These are phyloP conservation scores for Ophiostoma novo-ulmi DNA, from an alignment of 2,329 filamentous ascomycete species.

Conservation along the genomic window DNA sequence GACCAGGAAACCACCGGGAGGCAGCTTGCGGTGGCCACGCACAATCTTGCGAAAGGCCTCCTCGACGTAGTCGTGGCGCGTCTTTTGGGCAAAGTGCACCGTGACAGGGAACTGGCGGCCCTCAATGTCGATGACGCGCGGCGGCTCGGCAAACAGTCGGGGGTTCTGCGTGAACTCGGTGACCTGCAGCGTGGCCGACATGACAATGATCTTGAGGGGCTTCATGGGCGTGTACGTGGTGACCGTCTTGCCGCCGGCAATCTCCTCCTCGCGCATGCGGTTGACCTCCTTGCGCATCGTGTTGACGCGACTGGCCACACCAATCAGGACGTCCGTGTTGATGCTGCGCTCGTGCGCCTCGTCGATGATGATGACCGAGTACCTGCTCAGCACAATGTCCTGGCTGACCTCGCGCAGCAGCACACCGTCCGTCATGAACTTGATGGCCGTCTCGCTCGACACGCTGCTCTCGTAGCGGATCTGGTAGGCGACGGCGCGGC, in stretches of 20 bases:
- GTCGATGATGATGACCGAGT: slow-evolving; percentile 90
- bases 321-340: slow-evolving; percentile 97
- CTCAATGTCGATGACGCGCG: slow-evolving; percentile 82
- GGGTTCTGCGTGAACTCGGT: slow-evolving; percentile 84
- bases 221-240: slow-evolving; percentile 49
- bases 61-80: slow-evolving; percentile 81
- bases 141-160: slow-evolving; percentile 69
- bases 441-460: slow-evolving; percentile 76
- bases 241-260: not conserved
- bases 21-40: slow-evolving; percentile 82
- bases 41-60: slow-evolving; percentile 85
- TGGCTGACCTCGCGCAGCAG: slow-evolving; percentile 84
- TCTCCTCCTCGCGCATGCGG: slow-evolving; percentile 8
- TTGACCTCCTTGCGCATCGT: slow-evolving; percentile 68
- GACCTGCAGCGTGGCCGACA: slow-evolving; percentile 92
- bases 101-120: slow-evolving; percentile 89
- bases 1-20: slow-evolving; percentile 83
- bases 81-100: slow-evolving; percentile 78
- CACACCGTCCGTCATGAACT: slow-evolving; percentile 99
- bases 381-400: slow-evolving; percentile 82
- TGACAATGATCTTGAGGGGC: slow-evolving; percentile 89
- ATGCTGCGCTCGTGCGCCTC: slow-evolving; percentile 96
- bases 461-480: slow-evolving; percentile 91
- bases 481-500: slow-evolving; percentile 79
- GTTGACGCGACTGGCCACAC: slow-evolving; percentile 90